Conservation (phyloP, 2,329 filamentous ascomycete genomes). For the Samsoniella hepiali region DNA sequence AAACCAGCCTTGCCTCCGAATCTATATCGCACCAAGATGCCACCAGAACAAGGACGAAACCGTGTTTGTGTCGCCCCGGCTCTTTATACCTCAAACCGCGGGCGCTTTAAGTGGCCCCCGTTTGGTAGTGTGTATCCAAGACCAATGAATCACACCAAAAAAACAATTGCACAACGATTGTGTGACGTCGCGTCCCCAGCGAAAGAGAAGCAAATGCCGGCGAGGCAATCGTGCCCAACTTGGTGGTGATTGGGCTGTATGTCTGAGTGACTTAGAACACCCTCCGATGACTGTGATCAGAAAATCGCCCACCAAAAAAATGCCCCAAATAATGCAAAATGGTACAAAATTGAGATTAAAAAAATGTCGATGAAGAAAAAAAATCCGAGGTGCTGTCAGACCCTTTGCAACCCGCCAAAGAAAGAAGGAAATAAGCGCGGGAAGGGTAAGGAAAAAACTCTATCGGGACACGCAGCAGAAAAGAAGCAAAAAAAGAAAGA, state of each 20-base stretch:
- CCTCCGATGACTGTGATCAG: not conserved
- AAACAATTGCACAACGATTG: not conserved
- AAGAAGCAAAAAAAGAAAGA: not conserved
- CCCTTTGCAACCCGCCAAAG: not conserved
- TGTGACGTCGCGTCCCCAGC: not conserved
- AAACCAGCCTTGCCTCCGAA: not conserved
- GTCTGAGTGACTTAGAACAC: slow-evolving; percentile 5
- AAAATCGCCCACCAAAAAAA: not conserved
- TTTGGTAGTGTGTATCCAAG: not conserved
- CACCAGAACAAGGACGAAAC: not conserved
- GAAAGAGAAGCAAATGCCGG: not conserved
- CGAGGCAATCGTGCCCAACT: not conserved
- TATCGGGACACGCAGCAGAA: not conserved
- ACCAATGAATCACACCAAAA: not conserved
- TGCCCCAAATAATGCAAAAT: not conserved
- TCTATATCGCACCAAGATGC: not conserved
- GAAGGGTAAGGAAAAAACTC: not conserved
- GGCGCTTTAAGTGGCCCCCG: too few species aligned
- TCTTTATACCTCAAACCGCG: not conserved
- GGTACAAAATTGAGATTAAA: not conserved
- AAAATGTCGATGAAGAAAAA: not conserved
- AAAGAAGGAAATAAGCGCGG: not conserved
- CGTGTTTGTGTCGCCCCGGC: not conserved
- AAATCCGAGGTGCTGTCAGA: not conserved
- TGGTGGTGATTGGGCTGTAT: not conserved